Percentiles rank a stretch among this genome's conserved stretches.
phyloP scores from a whole-genome alignment of 352 stramenopile species.

The Thraustochytrium striatum region DNA sequence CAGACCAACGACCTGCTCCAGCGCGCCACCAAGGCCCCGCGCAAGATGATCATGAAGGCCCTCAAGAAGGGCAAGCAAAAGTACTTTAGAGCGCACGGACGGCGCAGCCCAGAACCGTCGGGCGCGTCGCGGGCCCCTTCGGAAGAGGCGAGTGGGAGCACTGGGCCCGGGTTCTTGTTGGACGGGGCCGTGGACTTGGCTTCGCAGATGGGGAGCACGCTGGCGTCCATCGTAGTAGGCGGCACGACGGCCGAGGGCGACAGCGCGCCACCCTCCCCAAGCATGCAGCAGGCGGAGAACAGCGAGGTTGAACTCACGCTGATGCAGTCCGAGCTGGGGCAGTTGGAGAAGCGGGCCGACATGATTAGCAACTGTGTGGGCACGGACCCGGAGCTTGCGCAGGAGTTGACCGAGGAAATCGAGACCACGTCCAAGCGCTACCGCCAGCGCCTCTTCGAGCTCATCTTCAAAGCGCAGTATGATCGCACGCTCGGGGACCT shows the following conservation, averaged over 20 bases:
- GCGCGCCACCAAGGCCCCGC: not conserved
- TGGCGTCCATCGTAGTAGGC: too few relatives aligned
- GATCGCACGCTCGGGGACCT: slow-evolving; percentile 22
- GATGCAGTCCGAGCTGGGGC: not conserved
- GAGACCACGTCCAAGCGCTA: not conserved
- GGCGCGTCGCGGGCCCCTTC: not conserved
- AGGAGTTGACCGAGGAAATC: not conserved
- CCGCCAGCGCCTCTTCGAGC: slow-evolving; percentile 7
- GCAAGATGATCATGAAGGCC: too few relatives aligned
- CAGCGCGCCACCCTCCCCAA: not conserved
- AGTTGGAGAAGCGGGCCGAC: not conserved
- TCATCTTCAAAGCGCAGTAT: slow-evolving; percentile 5
- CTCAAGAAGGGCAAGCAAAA: too few relatives aligned
- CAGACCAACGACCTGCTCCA: not conserved
- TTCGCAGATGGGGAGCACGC: not conserved
- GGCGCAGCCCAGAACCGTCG: too few relatives aligned
- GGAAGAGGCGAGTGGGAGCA: not conserved
- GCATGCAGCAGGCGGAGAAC: not conserved
- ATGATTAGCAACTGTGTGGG: not conserved
- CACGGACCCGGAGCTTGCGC: not conserved
- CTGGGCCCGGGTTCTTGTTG: not conserved
- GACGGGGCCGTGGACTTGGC: not conserved
- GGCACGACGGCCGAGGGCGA: too few relatives aligned
- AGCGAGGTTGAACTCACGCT: slow-evolving; percentile 8
- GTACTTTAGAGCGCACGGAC: too few relatives aligned